Base-by-base conservation (phyloP, 306 rosid species). In the Quercus cerris region DNA sequence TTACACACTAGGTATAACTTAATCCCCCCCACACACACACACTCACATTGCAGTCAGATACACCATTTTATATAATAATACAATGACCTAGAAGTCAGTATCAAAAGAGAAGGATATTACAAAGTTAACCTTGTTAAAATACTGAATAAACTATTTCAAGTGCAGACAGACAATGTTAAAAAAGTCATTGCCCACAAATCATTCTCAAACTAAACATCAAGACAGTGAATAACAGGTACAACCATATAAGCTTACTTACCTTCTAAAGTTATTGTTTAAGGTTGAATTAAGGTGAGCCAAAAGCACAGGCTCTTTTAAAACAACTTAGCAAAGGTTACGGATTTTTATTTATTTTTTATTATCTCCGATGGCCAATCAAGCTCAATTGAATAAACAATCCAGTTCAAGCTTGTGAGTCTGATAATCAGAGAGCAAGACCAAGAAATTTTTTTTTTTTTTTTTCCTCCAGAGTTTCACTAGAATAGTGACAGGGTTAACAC, bases 401-500 rank as follows among this genome's bases (percentile, higher is more conserved):
- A 31, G 71, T 18, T 31, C 46, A 64, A 64, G 44, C 23, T 7
- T 31, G 52, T 68, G 72, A 1, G 15, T 33, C 51, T 68, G 18
- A 68, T 19, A 7, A 35, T 68, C 25, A 68, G 51, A 64, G 6
- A 64, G 44, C 70, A 19, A 33, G 17, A 68, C 52, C 72, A 64
- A 64, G 30, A 68, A 14, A 72, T 19, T 57, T 27, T n/a, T 35
- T 18, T 19, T 67, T 18, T 19, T 67, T 33, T 44, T 49, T 49
- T 49, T 12, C 17, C 15, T 49, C 54, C 54, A 12, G 17, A 49
- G 4, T 28, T 68, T 68, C 15, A 4, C 51, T 75, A 79, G 68
- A n/a, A 76, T 52, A 76, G 79, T 73, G 73, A 81, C 64, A 78
- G 56, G 80, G 70, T 58, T 66, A 46, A 73, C 13, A 23, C 13